phyloP scores from a whole-genome alignment of 257 asterid genomes.

The Rauvolfia tetraphylla region DNA sequence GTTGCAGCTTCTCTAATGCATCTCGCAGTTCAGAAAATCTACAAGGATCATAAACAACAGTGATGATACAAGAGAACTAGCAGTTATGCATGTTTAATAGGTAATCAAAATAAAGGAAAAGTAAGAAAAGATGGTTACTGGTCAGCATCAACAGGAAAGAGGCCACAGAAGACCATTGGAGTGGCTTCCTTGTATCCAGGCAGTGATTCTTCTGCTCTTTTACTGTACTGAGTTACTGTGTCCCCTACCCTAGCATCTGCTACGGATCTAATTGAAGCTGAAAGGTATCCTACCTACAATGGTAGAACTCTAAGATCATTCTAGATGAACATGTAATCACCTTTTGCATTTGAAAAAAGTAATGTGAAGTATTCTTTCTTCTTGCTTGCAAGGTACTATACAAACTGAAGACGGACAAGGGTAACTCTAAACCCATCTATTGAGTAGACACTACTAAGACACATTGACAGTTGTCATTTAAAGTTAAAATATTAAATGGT shows the following conservation, averaged over 20 bases:
- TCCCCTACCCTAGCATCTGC: conserved; percentile 99
- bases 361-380: not conserved
- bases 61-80: conserved; percentile 16
- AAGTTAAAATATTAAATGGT: not conserved
- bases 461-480: not conserved
- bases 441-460: not conserved
- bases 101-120: conserved; percentile 6
- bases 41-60: conserved; percentile 14
- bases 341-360: not conserved
- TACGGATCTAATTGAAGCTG: conserved; percentile 95
- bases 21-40: conserved; percentile 93
- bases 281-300: conserved; percentile 86
- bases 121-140: conserved; percentile 51
- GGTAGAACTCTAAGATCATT: conserved; percentile 19
- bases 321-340: not conserved
- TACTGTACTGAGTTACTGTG: conserved; percentile 75
- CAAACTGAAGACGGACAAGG: not conserved
- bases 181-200: conserved; percentile 98
- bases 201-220: conserved; percentile 75
- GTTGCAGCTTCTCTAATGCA: conserved; percentile 93
- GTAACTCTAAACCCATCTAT: not conserved
- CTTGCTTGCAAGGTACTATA: not conserved
- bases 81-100: conserved; percentile 11
- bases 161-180: conserved; percentile 99
- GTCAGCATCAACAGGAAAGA: conserved; percentile 95